Evolutionary conservation across 2,329 filamentous ascomycete species (phyloP), one percentile per base, ranked within the genome.

Genomic region (Venturiaceae sp.): DNA sequence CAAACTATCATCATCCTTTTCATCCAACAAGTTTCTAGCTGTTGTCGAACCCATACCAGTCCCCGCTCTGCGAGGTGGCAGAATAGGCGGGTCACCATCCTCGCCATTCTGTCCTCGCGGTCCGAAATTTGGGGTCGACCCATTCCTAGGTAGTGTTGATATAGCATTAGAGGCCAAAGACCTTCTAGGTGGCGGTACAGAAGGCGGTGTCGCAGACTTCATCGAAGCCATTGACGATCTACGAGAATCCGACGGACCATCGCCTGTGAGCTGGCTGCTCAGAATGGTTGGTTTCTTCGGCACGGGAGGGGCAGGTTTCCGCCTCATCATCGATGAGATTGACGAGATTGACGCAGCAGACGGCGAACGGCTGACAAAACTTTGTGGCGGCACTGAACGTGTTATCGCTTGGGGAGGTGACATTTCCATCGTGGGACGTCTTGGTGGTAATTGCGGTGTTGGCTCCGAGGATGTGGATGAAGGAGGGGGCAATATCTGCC

Each of bases 291-390:
- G 60, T 57, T 72, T 73, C 32, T 64, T 66, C 2, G 69, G 69
- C 26, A 68, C 65, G 7, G 64, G 62, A 5, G 70, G 71, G 5
- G 69, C 67, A 9, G 69, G 65, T 50, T 72, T 73, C 11, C 69
- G 65, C 9, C 64, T n/a, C 19, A 55, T 37, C 14, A 30, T 33
- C 63, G 39, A 28, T 44, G 34, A 11, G 21, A 36, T 41, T 26
- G 58, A 57, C 33, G 53, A 34, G 2, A 57, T 47, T n/a, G 58
- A 59, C 19, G 62, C 50, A 30, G 56, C 34, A 23, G 59, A 53
- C 19, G 41, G 57, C 50, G 55, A 55, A 53, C 39, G 57, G 52
- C 57, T 21, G 58, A 39, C 37, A 46, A 21, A 39, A 19, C 34
- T 39, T 56, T 19, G 16, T 47, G 26, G 33, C 8, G 30, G 52